Conservation (phyloP, 306 rosid species). For the Dryas octopetala region DNA sequence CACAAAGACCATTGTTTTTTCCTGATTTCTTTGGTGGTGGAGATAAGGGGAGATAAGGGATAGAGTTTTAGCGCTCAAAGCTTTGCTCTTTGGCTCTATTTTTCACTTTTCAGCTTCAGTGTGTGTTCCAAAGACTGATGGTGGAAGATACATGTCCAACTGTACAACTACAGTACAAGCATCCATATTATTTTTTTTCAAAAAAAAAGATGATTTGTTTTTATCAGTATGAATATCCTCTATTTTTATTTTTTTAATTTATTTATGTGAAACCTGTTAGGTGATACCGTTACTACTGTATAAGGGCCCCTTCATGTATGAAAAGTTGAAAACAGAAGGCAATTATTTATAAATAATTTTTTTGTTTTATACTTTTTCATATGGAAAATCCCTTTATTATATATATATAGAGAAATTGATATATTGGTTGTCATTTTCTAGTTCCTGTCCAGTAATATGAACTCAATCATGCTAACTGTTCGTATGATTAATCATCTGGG, state of each 20-base stretch:
- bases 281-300: slow-evolving; percentile 14
- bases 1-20: slow-evolving; percentile 42
- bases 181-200: not conserved
- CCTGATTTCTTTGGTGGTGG: slow-evolving; percentile 10
- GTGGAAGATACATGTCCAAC: not conserved
- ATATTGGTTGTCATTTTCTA: no score
- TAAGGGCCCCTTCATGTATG: no score
- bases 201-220: not conserved
- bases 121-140: not conserved
- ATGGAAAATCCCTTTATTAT: no score
- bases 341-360: no score
- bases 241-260: no score
- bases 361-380: no score
- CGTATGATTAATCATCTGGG: no score
- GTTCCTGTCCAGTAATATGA: no score
- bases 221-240: not conserved
- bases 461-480: no score
- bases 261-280: not conserved
- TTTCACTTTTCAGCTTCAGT: not conserved
- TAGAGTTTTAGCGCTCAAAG: slow-evolving; percentile 14
- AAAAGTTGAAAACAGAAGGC: no score
- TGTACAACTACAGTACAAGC: not conserved
- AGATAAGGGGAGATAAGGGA: slow-evolving; percentile 6
- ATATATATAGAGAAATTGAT: no score
- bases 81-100: not conserved